These are phyloP conservation scores for Ascochyta clinopodiicola DNA, from an alignment of 2,329 filamentous ascomycete genomes.

Conservation along the genomic window DNA sequence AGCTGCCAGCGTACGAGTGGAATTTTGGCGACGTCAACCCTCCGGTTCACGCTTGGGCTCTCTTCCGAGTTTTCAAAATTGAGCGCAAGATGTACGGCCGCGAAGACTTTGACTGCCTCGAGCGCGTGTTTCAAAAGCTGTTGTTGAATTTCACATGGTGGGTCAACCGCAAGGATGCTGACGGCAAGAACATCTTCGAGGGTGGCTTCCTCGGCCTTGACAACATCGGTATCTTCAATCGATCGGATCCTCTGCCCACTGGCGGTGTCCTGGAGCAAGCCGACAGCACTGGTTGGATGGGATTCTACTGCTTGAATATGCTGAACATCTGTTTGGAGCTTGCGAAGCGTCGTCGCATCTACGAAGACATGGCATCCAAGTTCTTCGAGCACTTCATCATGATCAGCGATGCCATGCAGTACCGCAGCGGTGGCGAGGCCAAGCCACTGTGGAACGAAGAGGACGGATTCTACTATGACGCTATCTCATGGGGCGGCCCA, in stretches of 20 bases:
- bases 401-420: conserved; percentile 94
- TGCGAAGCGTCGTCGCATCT: conserved; percentile 91
- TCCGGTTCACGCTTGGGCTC: conserved; percentile 94
- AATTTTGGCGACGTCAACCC: conserved; percentile 98
- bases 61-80: conserved; percentile 96
- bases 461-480: conserved; percentile 98
- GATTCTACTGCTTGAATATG: conserved; percentile 96
- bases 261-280: conserved; percentile 94
- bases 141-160: conserved; percentile 98
- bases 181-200: conserved; percentile 97
- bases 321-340: conserved; percentile 95
- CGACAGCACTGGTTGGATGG: conserved; percentile 99
- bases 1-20: conserved; percentile 93
- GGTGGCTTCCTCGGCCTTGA: conserved; percentile 94
- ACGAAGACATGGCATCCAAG: conserved; percentile 96
- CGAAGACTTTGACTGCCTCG: conserved; percentile 93
- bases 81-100: conserved; percentile 96
- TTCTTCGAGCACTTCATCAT: conserved; percentile 99
- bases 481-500: conserved; percentile 93
- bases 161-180: conserved; percentile 94
- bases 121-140: conserved; percentile 95
- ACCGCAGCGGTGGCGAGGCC: conserved; percentile 71
- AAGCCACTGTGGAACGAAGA: conserved; percentile 95
- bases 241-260: conserved; percentile 91
- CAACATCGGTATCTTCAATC: conserved; percentile 97